A percentile compares a stretch with the other conserved stretches of the same genome.
These are phyloP conservation scores for Corylus heterophylla DNA, from an alignment of 306 rosid species.

Conservation along the genomic window DNA sequence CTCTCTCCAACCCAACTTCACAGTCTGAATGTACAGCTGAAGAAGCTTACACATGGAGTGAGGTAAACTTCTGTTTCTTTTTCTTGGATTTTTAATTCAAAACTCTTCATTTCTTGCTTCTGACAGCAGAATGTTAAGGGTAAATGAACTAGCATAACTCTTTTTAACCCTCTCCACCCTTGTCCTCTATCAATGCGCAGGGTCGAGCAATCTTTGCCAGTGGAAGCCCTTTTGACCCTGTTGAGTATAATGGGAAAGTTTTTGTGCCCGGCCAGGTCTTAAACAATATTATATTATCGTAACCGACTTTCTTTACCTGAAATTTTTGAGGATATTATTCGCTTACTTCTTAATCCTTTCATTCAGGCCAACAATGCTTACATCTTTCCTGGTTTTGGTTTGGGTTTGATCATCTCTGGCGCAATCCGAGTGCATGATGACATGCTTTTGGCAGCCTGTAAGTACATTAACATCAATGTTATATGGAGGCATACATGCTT, in stretches of 20 bases:
- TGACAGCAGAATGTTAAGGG: not conserved
- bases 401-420: conserved; percentile 95
- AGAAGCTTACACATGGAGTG: conserved; percentile 96
- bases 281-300: not conserved
- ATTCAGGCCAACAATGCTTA: conserved; percentile 95
- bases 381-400: conserved; percentile 92
- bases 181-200: conserved; percentile 39
- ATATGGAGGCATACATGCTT: not conserved
- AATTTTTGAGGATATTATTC: not conserved
- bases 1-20: conserved; percentile 96
- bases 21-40: conserved; percentile 98
- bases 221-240: conserved; percentile 93
- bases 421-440: conserved; percentile 92
- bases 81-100: not conserved
- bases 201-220: conserved; percentile 89
- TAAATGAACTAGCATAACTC: conserved; percentile 5
- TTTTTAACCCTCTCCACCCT: not conserved
- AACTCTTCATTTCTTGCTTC: conserved; percentile 9
- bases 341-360: conserved; percentile 36
- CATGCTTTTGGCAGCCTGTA: conserved; percentile 97
- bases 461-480: conserved; percentile 25
- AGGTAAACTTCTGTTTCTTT: conserved; percentile 43
- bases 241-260: conserved; percentile 63
- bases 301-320: conserved; percentile 19
- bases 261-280: conserved; percentile 95